Base-by-base conservation (phyloP, 805 yeast species). In the Metschnikowia koreensis region DNA sequence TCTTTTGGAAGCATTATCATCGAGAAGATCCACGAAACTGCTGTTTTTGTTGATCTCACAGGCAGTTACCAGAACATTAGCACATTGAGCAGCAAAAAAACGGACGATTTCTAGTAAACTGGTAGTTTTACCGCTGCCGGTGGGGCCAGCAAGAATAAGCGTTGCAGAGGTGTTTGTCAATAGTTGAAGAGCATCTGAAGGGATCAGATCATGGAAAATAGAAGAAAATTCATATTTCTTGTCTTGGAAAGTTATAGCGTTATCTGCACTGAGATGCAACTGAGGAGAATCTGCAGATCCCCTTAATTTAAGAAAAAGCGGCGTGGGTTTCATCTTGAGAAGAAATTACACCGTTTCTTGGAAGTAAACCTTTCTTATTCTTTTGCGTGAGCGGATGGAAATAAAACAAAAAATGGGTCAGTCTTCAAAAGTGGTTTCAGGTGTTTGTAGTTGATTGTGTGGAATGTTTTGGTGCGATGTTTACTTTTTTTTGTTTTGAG, bases 101-200 rank as follows among this genome's bases (percentile, higher is more conserved):
- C 51, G 41, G 27, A 66, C 54, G 13, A 66, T 59, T 17, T 55
- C 55, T 28, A 52, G 51, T 29, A 69, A 49, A 7, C 66, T 59
- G 39, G 70, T 66, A 15, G 73, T 68, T 52, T 70, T 70, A 12
- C 73, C 74, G 40, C 64, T 46, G 3, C 43, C 49, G 17, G 48
- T 27, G 33, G 53, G 54, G 11, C 56, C 58, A n/a, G 51, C 50
- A 42, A 50, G 59, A 47, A 44, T 48, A 29, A 44, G 53, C 46
- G 51, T 54, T 43, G 44, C 42, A 16, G 55, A 50, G 41, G 38
- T 45, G 41, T 45, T 37, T 22, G 40, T 50, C 47, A 39, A 53
- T 38, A 38, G 34, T 13, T 51, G 53, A 15, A 50, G 38, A 10
- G 46, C 26, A 26, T 38, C 38, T 2, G n/a, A 38, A 3, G 57